phyloP scores from a whole-genome alignment of 352 stramenopile genomes.

The Phytophthora quininea region DNA sequence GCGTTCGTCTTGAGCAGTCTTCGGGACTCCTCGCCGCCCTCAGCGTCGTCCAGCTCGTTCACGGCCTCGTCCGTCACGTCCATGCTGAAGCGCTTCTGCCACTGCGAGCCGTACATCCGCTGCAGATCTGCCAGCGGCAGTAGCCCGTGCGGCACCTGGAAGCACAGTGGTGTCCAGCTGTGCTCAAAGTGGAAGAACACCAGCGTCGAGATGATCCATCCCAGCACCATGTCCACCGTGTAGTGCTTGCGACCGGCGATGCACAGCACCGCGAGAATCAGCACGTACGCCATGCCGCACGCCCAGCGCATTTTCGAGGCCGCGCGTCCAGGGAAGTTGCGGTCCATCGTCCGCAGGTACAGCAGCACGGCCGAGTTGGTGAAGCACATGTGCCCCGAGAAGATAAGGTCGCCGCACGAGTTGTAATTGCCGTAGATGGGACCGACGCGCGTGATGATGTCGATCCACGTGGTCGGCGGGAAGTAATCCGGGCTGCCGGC shows the following conservation, averaged over 20 bases:
- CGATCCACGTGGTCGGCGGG: conserved; percentile 68
- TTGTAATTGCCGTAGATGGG: conserved; percentile 80
- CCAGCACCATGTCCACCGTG: conserved; percentile 79
- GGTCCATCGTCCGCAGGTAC: conserved; percentile 68
- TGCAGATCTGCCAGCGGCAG: conserved; percentile 40
- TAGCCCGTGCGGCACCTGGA: conserved; percentile 41
- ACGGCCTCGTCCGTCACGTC: conserved; percentile 49
- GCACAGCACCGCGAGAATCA: conserved; percentile 55
- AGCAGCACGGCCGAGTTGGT: conserved; percentile 71
- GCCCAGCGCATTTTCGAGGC: conserved; percentile 61
- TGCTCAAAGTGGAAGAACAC: conserved; percentile 86
- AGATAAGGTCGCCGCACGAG: conserved; percentile 80
- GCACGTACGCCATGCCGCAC: conserved; percentile 57
- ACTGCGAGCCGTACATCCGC: conserved; percentile 33
- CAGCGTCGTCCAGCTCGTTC: conserved; percentile 49
- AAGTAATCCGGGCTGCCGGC: conserved; percentile 56
- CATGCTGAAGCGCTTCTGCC: conserved; percentile 59
- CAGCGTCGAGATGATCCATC: conserved; percentile 63
- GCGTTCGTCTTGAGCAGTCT: conserved; percentile 39
- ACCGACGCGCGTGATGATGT: conserved; percentile 74
- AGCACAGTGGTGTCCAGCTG: conserved; percentile 64
- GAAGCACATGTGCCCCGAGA: conserved; percentile 80
- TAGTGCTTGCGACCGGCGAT: conserved; percentile 79
- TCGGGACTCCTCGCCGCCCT: conserved; percentile 28
- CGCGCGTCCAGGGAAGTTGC: conserved; percentile 43